Evolutionary conservation across 2,329 filamentous ascomycete genomes (phyloP), one percentile per base, ranked within the genome.

Genomic region (Rosellinia necatrix): DNA sequence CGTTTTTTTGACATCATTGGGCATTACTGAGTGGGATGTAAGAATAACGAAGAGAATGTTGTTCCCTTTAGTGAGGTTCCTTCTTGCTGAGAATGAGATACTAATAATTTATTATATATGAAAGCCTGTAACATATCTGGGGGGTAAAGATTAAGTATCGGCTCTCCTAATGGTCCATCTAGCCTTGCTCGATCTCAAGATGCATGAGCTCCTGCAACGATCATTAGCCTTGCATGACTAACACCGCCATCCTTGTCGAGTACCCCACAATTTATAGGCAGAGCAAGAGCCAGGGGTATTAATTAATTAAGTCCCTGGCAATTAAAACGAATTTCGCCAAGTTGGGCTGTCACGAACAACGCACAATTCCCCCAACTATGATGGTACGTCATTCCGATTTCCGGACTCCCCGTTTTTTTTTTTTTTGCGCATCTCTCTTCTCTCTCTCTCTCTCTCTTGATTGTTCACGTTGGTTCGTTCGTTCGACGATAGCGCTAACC

Each of bases 1-100:
- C 87, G 79, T 67, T 88, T 86, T 48, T 74, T 74, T 0, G 74
- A 70, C 72, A 74, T 64, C 69, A 53, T 44, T 10, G 5, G 6
- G 9, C 7, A 21, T 44, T 2, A 44, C 30, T 25, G 7, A 44
- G 9, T 13, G 3, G 21, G 4, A 13, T 5, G 17, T 15, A 6
- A 41, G 34, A 19, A 37, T 15, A 3, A 5, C 13, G 32, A 4
- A 15, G 34, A 6, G 34, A n/a, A n/a, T n/a, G n/a, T n/a, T n/a
- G n/a, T n/a, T n/a, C n/a, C n/a, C n/a, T n/a, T n/a, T n/a, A n/a
- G n/a, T n/a, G n/a, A n/a, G n/a, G n/a, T n/a, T n/a, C n/a, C n/a
- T n/a, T n/a, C n/a, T n/a, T n/a, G n/a, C n/a, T n/a, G n/a, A n/a
- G n/a, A n/a, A n/a, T n/a, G n/a, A n/a, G n/a, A n/a, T n/a, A n/a